A percentile compares a stretch with the other conserved stretches of the same genome.
These are phyloP conservation scores for Kwoniella shivajii DNA, from an alignment of 1,284 basidiomycete species.

Conservation along the genomic window DNA sequence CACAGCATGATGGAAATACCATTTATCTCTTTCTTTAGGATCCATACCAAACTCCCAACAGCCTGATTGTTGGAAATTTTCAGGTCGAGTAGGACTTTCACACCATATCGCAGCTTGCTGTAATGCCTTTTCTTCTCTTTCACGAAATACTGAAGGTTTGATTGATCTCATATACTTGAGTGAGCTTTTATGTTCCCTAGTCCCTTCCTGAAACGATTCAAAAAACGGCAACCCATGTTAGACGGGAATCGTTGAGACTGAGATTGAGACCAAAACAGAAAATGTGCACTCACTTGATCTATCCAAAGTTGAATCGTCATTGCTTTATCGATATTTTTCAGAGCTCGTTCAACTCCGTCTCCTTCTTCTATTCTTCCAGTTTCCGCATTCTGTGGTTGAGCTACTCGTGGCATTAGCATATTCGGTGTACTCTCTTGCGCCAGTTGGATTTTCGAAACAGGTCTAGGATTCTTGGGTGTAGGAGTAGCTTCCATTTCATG, in stretches of 20 bases:
- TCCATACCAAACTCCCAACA: slow-evolving; percentile 64
- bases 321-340: slow-evolving; percentile 19
- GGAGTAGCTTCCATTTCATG: slow-evolving; percentile 4
- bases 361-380: not conserved
- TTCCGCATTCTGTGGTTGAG: no score
- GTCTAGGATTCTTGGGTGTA: slow-evolving; percentile 1
- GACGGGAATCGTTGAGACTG: not conserved
- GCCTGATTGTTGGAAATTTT: slow-evolving; percentile 31
- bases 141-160: slow-evolving; percentile 33
- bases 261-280: not conserved
- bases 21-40: slow-evolving; percentile 58
- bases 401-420: no score
- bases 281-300: slow-evolving; percentile 60
- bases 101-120: slow-evolving; percentile 22
- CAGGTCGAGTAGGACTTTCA: slow-evolving; percentile 24
- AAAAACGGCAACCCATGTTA: not conserved
- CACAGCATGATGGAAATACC: slow-evolving; percentile 67
- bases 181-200: slow-evolving; percentile 62
- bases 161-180: slow-evolving; percentile 61
- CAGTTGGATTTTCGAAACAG: no score
- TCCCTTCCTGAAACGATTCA: slow-evolving; percentile 62
- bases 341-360: slow-evolving; percentile 11
- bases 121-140: slow-evolving; percentile 19
- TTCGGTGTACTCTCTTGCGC: no score
- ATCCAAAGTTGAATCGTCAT: slow-evolving; percentile 66